Conservation (phyloP, 1,284 basidiomycete species). For the Ceratobasidium sp. region DNA sequence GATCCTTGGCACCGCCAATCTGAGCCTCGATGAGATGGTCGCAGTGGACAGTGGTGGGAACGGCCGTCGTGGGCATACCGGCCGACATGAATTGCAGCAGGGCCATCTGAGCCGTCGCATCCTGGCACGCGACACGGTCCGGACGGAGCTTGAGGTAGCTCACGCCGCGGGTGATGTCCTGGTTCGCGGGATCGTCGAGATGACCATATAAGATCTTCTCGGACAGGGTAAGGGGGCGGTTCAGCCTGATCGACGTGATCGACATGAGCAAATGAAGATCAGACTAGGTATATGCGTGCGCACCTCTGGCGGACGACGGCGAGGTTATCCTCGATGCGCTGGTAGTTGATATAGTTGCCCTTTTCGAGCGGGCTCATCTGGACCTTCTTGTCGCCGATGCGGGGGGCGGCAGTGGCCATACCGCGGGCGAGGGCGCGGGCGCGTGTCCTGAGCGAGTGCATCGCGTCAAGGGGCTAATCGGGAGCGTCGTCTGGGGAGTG, state of each 20-base stretch:
- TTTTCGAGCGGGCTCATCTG: constrained; percentile 91
- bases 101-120: constrained; percentile 99
- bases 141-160: constrained; percentile 97
- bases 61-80: constrained; percentile 96
- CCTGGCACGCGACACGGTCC: constrained; percentile 99
- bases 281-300: constrained; percentile 55
- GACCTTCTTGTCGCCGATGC: constrained; percentile 93
- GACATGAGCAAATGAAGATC: neutral
- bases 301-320: constrained; percentile 84
- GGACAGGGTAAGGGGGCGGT: constrained; percentile 93
- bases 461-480: constrained; percentile 2
- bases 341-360: constrained; percentile 94
- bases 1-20: constrained; percentile 91
- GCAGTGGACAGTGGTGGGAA: constrained; percentile 98
- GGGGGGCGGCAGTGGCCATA: constrained; percentile 82
- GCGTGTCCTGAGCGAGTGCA: constrained; percentile 28
- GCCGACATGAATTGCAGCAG: constrained; percentile 99
- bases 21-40: constrained; percentile 99
- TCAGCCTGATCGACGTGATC: constrained; percentile 70
- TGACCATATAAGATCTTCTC: constrained; percentile 99
- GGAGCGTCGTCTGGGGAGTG: constrained; percentile 1
- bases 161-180: constrained; percentile 88
- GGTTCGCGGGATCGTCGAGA: constrained; percentile 91
- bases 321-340: constrained; percentile 96
- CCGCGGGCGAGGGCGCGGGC: constrained; percentile 45